A percentile compares a stretch with the other conserved stretches of the same genome.
phyloP scores from a whole-genome alignment of 2,329 filamentous ascomycete species.

The Xylaria polymorpha region DNA sequence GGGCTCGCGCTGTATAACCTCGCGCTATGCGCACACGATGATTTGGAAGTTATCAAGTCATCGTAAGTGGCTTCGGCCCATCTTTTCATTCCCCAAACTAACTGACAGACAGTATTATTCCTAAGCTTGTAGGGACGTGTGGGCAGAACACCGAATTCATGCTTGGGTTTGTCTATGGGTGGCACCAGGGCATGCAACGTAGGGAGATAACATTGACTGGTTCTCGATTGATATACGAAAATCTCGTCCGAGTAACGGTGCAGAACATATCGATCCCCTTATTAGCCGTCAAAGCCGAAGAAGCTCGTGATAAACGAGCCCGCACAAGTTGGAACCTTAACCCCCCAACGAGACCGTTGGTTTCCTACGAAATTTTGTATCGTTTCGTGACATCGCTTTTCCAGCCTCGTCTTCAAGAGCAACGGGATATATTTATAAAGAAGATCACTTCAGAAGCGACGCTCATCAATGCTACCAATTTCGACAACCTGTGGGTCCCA shows the following conservation, averaged over 20 bases:
- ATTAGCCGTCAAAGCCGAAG: not conserved
- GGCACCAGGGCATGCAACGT: slow-evolving; percentile 28
- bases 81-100: not conserved
- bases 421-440: slow-evolving; percentile 39
- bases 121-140: slow-evolving; percentile 17
- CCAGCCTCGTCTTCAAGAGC: slow-evolving; percentile 37
- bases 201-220: slow-evolving; percentile 24
- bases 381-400: slow-evolving; percentile 34
- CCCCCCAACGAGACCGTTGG: not conserved
- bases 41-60: slow-evolving; percentile 31
- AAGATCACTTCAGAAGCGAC: slow-evolving; percentile 35
- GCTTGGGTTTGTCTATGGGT: slow-evolving; percentile 31
- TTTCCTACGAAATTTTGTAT: slow-evolving; percentile 23
- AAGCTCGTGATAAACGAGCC: not conserved
- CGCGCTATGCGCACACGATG: slow-evolving; percentile 18
- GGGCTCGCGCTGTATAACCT: slow-evolving; percentile 38
- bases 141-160: slow-evolving; percentile 31
- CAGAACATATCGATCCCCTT: slow-evolving; percentile 11
- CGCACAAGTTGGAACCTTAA: not conserved
- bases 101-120: slow-evolving; percentile 29
- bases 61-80: slow-evolving; percentile 33
- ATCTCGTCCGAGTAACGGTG: slow-evolving; percentile 24
- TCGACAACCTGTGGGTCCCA: slow-evolving; percentile 49
- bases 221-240: slow-evolving; percentile 32
- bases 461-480: slow-evolving; percentile 36